Evolutionary conservation across 192 early-diverging fungal genomes (phyloP).

Genomic region (Coemansia sp.): DNA sequence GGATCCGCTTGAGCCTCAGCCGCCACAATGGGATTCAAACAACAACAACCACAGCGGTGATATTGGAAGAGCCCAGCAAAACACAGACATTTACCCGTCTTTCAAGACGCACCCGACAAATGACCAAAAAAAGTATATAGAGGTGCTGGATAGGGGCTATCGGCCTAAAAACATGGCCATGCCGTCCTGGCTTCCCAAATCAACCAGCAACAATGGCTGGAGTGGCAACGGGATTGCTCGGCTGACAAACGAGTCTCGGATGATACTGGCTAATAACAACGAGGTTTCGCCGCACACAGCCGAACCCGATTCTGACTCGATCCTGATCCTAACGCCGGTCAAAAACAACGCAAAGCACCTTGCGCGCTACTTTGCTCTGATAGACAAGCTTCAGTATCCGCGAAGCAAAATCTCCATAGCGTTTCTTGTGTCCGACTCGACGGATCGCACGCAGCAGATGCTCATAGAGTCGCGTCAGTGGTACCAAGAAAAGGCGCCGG

Average conservation of each 20-base stretch:
- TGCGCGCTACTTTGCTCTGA: conserved; percentile 60
- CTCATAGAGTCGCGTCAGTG: conserved; percentile 43
- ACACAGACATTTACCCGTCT: not conserved
- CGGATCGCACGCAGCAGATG: conserved; percentile 60
- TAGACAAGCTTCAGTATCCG: conserved; percentile 61
- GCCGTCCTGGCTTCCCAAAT: conserved; percentile 46
- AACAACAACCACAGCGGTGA: not conserved
- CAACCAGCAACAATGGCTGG: conserved; percentile 1
- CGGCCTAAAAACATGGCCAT: conserved; percentile 24
- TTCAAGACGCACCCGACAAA: not conserved
- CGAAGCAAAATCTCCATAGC: conserved; percentile 65
- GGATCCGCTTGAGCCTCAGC: not conserved
- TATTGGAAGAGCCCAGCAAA: not conserved
- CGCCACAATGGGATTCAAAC: not conserved
- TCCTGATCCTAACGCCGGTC: conserved; percentile 66
- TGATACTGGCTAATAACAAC: conserved; percentile 31
- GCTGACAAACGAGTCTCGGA: conserved; percentile 29
- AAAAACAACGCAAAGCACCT: conserved; percentile 63
- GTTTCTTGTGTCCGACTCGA: conserved; percentile 65
- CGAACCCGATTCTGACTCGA: conserved; percentile 40
- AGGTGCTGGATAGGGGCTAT: conserved; percentile 36
- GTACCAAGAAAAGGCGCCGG: conserved; percentile 49
- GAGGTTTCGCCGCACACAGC: conserved; percentile 26
- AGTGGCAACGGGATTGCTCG: not conserved
- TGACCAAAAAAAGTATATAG: conserved; percentile 17